Base-by-base conservation (phyloP, 2,329 filamentous ascomycete species). In the Aspergillus aculeatus region DNA sequence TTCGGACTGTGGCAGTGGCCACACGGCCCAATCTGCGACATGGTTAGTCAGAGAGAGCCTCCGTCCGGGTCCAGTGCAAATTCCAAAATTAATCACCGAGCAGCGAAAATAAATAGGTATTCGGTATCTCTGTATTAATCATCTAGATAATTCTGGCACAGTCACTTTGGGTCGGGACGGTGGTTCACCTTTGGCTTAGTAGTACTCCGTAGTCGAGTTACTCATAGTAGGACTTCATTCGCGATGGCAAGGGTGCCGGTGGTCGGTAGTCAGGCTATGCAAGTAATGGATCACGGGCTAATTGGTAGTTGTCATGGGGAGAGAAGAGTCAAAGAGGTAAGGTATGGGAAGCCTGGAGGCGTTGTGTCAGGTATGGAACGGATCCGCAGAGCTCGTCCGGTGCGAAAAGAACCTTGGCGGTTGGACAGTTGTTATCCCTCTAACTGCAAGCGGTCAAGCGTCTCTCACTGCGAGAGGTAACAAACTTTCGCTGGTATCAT, bases 391-490 rank as follows among this genome's bases (percentile, higher is more conserved):
- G 52, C 49, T 41, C 50, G 53, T 56, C 50, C 51, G 38, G 54
- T 32, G 50, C 41, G 49, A 38, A 56, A 54, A 57, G 49, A 61
- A 54, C 54, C 50, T 59, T 38, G 54, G 58, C 35, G 58, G 61
- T 63, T 60, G 61, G 61, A 61, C 58, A 60, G 48, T 41, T 21
- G 54, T 53, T 35, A 14, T 11, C n/a, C 24, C 23, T 54, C 50
- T 44, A 53, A 57, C 60, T 56, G 29, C 35, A 60, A 57, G 29
- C 51, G 59, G 59, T 58, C 38, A 51, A 48, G 47, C 41, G 16
- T 19, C 41, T 6, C 9, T 5, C 44, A 12, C 51, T 50, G 12
- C 29, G 29, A 47, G 50, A 59, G 44, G 35, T 29, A 55, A 56
- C 10, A 56, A 38, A 29, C 47, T 41, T 41, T 48, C 5, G 23